Percentiles rank a stretch among this genome's conserved stretches.
Evolutionary conservation across 139 green algal genomes (phyloP).

Genomic region (Eudorina sp.): DNA sequence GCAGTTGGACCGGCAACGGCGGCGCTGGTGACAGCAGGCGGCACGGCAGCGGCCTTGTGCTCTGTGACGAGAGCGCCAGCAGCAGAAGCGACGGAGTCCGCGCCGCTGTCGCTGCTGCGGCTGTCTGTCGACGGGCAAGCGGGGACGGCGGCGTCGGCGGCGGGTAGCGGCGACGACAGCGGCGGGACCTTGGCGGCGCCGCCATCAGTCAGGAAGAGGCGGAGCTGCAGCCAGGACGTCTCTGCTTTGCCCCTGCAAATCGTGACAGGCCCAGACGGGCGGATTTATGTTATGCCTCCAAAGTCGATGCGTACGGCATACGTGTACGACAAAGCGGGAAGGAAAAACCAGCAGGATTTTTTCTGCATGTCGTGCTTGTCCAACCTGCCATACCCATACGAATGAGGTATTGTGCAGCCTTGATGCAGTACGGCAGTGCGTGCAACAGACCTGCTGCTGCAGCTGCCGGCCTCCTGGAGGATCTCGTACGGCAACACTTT

Average conservation of each 20-base stretch:
- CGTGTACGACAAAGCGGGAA: background rate
- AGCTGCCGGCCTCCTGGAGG: background rate
- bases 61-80: no score
- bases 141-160: background rate
- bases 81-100: no score
- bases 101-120: background rate
- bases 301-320: no score
- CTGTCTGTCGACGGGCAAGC: background rate
- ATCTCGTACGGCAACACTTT: background rate
- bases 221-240: conserved; percentile 18
- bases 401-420: no score
- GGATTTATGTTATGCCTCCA: no score
- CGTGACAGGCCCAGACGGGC: background rate
- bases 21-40: background rate
- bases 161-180: no score
- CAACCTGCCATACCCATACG: background rate
- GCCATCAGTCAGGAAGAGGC: background rate
- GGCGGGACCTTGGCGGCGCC: background rate
- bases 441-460: no score
- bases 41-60: background rate
- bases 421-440: no score
- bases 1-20: background rate
- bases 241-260: background rate
- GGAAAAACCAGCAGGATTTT: no score
- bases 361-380: no score